Evolutionary conservation across 352 stramenopile genomes (phyloP).

Genomic region (Globisporangium okanoganense): DNA sequence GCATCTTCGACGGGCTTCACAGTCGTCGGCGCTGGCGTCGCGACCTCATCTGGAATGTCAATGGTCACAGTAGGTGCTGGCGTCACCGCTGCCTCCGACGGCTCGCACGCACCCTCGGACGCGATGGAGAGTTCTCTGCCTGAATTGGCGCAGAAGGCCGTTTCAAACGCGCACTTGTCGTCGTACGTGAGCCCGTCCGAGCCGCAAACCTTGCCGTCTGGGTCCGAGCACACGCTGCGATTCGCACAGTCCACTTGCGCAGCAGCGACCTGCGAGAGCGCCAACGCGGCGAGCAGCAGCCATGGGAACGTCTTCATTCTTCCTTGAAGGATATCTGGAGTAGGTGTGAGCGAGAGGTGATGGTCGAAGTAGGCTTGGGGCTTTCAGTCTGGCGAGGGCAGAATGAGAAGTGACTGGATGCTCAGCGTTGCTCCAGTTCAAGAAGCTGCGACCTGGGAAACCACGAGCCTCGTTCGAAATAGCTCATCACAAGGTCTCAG

Average conservation of each 20-base stretch:
- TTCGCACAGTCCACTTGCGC: conserved; percentile 3
- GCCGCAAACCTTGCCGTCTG: conserved; percentile 44
- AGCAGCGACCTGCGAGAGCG: background rate
- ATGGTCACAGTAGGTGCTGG: background rate
- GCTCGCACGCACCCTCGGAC: conserved; percentile 21
- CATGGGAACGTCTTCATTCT: conserved; percentile 6
- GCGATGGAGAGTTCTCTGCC: conserved; percentile 23
- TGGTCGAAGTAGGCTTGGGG: background rate
- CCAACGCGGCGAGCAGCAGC: conserved; percentile 5
- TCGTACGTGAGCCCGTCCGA: conserved; percentile 52
- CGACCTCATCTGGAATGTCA: background rate
- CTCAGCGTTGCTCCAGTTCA: background rate
- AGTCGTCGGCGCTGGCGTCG: background rate
- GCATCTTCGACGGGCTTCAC: background rate
- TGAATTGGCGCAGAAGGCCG: conserved; percentile 26
- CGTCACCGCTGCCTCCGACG: background rate
- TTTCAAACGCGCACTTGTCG: conserved; percentile 49
- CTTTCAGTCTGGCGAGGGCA: background rate
- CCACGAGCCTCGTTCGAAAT: background rate
- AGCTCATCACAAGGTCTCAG: background rate
- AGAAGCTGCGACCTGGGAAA: background rate
- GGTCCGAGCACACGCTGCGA: conserved; percentile 15
- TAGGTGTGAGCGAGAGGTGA: background rate
- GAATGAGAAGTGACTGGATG: conserved; percentile 3
- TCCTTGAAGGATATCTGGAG: no score